Base-by-base conservation (phyloP, 2,329 filamentous ascomycete species). In the Penicillium aurantiogriseum region DNA sequence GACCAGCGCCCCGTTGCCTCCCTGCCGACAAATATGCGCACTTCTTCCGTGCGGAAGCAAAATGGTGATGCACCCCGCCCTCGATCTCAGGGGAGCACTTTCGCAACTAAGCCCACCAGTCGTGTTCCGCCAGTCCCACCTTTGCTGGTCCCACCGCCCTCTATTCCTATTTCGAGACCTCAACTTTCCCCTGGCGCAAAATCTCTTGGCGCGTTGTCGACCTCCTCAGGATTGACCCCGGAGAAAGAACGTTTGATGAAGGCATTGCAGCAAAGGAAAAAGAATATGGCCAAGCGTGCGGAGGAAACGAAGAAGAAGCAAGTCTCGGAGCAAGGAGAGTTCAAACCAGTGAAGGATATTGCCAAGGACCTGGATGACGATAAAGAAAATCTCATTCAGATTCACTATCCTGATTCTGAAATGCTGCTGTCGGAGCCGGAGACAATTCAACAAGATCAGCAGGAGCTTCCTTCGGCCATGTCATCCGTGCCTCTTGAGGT, bases 241-340 rank as follows among this genome's bases (percentile, higher is more conserved):
- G 94, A 99, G 74, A 97, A 95, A 77, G 86, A 90, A 59, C 84
- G 94, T 54, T 80, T 99, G 61, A 92, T 96, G 90, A 97, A 95
- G 77, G 94, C 94, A 8, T 83, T 97, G 77, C 90, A 97, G 74
- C 76, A 97, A 65, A 85, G 93, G 51, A 94, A 95, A 75, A 91
- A 89, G 76, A 92, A 91, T 73, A 86, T 88, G 71, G 73, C 70
- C 38, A 74, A 72, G 57, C 70, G 71, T 35, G 73, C 71, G 10
- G 65, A 66, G 43, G 61, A 71, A 52, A 65, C 61, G 21, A 71
- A 70, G 55, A 69, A 66, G 49, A 70, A 67, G 55, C 55, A 57
- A 21, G 44, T 53, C 40, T 44, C 45, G 4, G 60, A 62, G 21
- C 46, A 42, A 56, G 60, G 63, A 23, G 57, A 63, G 21, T 39